Base-by-base conservation (phyloP, 768 basidiomycete genomes). In the Hortiboletus flavorubellus region DNA sequence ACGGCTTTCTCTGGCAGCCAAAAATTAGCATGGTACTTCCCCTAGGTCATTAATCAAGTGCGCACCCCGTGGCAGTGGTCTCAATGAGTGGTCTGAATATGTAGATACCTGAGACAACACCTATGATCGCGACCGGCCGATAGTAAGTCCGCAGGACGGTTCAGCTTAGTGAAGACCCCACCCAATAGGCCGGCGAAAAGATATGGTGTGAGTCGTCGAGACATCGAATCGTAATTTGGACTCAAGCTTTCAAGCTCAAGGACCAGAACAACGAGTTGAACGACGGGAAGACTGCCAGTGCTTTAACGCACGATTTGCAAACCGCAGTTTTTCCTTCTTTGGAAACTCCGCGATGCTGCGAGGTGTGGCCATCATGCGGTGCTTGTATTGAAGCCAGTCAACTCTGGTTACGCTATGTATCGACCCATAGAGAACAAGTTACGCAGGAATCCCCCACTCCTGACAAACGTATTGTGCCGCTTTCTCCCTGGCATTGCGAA, bases 61-160 rank as follows among this genome's bases (percentile, higher is more conserved):
- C 62, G 48, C 54, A 71, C 70, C 45, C 46, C 38, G 41, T 46
- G 30, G 55, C 45, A 43, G 26, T 23, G 6, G 39, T 55, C 33
- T 71, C 68, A 10, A 79, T 55, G 18, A 73, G 41, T 29, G 85
- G 85, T 61, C 79, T 78, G 72, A 87, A 87, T 49, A 87, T 82
- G 65, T 87, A 87, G 21, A 85, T 65, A 9, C 86, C 86, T 12
- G 86, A 86, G 29, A 76, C 59, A 48, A 85, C 67, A 31, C 86
- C 86, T 87, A 58, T 14, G 47, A 55, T 18, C 43, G 31, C 49
- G 43, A 21, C 14, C 26, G 10, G 37, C 35, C 10, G 40, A 29
- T 23, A n/a, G 46, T 55, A 10, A 65, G 54, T 44, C 38, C 31
- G 23, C 10, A n/a, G 44, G 35, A 46, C 8, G 6, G 16, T 14